Evolutionary conservation across 2,329 filamentous ascomycete genomes (phyloP).

Genomic region (Leptodontidium sp.): DNA sequence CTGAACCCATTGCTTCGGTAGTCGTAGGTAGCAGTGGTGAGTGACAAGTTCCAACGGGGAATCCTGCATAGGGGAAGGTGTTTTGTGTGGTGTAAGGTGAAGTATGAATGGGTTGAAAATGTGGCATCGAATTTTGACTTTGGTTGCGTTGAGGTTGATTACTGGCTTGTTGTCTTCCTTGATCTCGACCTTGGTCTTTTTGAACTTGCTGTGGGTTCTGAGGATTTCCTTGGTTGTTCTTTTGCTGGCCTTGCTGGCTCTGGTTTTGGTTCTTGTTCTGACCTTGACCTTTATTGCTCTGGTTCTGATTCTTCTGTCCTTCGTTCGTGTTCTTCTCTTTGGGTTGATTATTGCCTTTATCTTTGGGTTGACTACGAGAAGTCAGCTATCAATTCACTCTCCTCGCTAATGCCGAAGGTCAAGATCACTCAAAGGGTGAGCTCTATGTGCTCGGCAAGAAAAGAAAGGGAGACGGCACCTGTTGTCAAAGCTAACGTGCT

Average conservation of each 20-base stretch:
- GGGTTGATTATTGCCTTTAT: neutral
- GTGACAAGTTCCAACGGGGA: neutral
- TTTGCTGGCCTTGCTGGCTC: constrained; percentile 1
- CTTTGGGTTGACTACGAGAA: neutral
- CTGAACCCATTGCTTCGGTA: neutral
- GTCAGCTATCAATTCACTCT: constrained; percentile 9
- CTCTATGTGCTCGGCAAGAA: neutral
- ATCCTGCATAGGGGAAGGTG: neutral
- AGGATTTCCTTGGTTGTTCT: neutral
- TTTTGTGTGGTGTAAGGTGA: neutral
- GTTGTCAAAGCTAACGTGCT: constrained; percentile 16
- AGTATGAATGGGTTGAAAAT: neutral
- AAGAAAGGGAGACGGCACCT: neutral
- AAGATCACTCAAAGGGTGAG: neutral
- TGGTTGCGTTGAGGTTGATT: neutral
- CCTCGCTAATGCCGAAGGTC: neutral
- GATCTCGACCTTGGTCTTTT: constrained; percentile 3
- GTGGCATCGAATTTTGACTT: constrained; percentile 1
- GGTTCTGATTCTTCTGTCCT: constrained; percentile 9
- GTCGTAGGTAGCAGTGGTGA: neutral
- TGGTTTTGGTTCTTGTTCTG: constrained; percentile 6
- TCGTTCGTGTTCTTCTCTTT: constrained; percentile 4
- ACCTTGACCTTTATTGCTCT: neutral
- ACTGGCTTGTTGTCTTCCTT: neutral
- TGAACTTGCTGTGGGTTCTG: neutral